Base-by-base conservation (phyloP, 768 basidiomycete genomes). In the Rhodotorula taiwanensis region DNA sequence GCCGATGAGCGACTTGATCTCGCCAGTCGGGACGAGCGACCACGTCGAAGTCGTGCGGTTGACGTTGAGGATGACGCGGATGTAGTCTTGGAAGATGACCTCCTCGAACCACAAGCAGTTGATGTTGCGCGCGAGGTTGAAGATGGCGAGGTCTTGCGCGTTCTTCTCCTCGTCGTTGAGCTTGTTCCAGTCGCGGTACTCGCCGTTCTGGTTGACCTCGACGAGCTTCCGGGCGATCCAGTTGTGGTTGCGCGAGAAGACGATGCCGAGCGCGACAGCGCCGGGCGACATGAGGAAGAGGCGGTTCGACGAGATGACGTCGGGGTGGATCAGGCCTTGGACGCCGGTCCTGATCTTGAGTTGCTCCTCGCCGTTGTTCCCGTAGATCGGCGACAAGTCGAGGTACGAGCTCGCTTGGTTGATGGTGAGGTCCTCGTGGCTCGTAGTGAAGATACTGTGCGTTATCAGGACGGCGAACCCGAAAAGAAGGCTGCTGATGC, bases 311-410 rank as follows among this genome's bases (percentile, higher is more conserved):
- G 67, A 56, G 68, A 88, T 87, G 1, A 80, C 79, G 70, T 90
- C 88, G 25, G 83, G 78, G 75, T 78, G 80, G n/a, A 90, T 77
- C 62, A 74, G 78, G 4, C 89, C 88, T 0, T 82, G 79, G 4
- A 87, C 84, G 54, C 27, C 49, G 5, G 57, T 79, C 58, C 88
- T 79, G 20, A 89, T 79, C 5, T 73, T 71, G 31, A 83, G 73
- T 13, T 83, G 79, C 23, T 77, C 81, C 21, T 75, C 78, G 34
- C 81, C 76, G 33, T 77, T 83, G 73, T 72, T 82, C 1, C 88
- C 88, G 66, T 90, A 90, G 13, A 90, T 73, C 11, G 86, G 80
- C 70, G 83, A 84, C 45, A 90, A 73, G 72, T 90, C 88, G 21
- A 90, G 78, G 75, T 90, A 90, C 70, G 84, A 84, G 73, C 83